These are phyloP conservation scores for Pseudogymnoascus sp. DNA, from an alignment of 2,329 filamentous ascomycete species.

Conservation along the genomic window DNA sequence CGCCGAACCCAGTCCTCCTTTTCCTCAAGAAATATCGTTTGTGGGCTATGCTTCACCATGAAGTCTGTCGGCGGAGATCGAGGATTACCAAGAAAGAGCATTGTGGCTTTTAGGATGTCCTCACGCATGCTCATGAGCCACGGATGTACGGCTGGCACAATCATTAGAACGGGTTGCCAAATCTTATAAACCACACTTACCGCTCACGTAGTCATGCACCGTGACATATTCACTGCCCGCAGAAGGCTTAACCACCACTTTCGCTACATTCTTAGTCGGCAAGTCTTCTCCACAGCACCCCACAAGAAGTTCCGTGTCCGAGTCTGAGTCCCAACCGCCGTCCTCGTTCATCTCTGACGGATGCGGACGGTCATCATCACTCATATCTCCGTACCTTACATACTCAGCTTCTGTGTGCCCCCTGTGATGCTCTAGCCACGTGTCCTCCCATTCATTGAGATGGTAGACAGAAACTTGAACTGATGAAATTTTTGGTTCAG, in stretches of 20 bases:
- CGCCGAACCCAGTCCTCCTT: too few species aligned
- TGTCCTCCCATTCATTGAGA: constrained; percentile 21
- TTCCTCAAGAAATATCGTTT: too few species aligned
- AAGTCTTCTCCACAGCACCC: constrained; percentile 11
- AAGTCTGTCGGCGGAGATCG: too few species aligned
- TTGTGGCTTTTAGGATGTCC: constrained; percentile 17
- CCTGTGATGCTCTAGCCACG: constrained; percentile 20
- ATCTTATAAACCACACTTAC: constrained; percentile 13
- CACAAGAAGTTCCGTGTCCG: constrained; percentile 21
- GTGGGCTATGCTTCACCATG: too few species aligned
- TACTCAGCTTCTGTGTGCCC: constrained; percentile 17
- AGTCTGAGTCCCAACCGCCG: constrained; percentile 21
- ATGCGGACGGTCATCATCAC: constrained; percentile 18
- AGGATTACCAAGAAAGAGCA: too few species aligned
- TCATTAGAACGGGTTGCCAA: background rate
- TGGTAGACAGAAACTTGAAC: constrained; percentile 19
- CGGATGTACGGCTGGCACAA: constrained; percentile 21
- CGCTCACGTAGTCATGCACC: constrained; percentile 22
- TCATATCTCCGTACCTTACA: constrained; percentile 18
- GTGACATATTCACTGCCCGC: constrained; percentile 21
- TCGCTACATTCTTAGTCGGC: constrained; percentile 13
- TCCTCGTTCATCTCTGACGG: constrained; percentile 17
- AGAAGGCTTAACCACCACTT: constrained; percentile 20
- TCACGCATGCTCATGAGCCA: constrained; percentile 21
- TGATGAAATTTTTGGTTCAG: constrained; percentile 26